These are phyloP conservation scores for Saturnispora silvae DNA, from an alignment of 805 yeast genomes.

Conservation along the genomic window DNA sequence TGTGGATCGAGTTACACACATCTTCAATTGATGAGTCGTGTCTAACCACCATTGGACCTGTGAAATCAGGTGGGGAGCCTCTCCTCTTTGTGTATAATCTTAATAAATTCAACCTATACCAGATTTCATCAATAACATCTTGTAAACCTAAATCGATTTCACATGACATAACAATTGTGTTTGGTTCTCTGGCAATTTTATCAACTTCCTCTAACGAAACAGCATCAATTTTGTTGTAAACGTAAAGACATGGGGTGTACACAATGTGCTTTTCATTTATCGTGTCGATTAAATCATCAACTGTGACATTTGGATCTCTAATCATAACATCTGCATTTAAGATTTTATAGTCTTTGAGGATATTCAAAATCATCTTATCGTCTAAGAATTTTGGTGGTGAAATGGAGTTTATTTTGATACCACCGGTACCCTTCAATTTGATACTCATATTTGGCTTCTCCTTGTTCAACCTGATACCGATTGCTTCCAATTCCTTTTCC, in stretches of 20 bases:
- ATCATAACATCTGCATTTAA: constrained; percentile 91
- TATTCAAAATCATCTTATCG: constrained; percentile 66
- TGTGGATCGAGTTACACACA: constrained; percentile 84
- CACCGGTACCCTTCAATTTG: constrained; percentile 80
- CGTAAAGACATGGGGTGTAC: constrained; percentile 85
- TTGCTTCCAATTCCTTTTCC: constrained; percentile 84
- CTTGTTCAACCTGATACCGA: constrained; percentile 85
- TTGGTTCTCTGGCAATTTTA: constrained; percentile 81
- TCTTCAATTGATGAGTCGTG: constrained; percentile 67
- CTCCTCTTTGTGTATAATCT: constrained; percentile 83
- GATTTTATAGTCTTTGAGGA: constrained; percentile 77
- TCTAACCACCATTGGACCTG: constrained; percentile 87
- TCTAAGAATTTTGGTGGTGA: constrained; percentile 74
- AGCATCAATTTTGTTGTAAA: constrained; percentile 90
- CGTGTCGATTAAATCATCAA: constrained; percentile 88
- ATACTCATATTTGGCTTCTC: constrained; percentile 69
- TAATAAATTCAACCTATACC: constrained; percentile 75
- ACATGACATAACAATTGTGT: constrained; percentile 90
- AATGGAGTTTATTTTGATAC: constrained; percentile 72
- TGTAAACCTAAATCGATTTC: constrained; percentile 77
- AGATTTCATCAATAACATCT: constrained; percentile 84
- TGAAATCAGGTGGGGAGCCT: constrained; percentile 70
- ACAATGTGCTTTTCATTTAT: constrained; percentile 81
- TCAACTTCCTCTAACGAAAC: constrained; percentile 93
- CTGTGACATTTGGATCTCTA: constrained; percentile 79